Conservation (phyloP, 345 rosid genomes). For the Citropsis articulata region DNA sequence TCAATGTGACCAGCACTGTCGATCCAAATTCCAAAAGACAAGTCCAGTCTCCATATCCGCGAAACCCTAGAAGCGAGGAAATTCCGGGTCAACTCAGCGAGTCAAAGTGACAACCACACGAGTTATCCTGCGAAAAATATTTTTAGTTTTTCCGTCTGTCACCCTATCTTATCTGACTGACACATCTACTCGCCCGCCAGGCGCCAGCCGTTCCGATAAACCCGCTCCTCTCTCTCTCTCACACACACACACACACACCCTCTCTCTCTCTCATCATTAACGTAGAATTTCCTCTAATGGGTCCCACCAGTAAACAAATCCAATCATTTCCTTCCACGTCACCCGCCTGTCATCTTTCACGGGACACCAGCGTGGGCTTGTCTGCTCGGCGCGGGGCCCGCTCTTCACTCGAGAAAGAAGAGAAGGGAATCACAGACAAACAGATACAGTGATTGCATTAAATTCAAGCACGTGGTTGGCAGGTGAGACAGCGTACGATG, state of each 20-base stretch:
- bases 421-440: background rate
- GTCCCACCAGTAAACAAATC: accelerated
- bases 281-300: conserved; percentile 11
- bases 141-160: background rate
- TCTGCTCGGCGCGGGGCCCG: conserved; percentile 12
- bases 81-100: background rate
- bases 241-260: background rate
- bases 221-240: background rate
- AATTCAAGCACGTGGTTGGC: conserved; percentile 22
- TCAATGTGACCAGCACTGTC: too few species aligned
- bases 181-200: conserved; percentile 2
- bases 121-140: background rate
- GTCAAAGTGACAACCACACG: conserved; percentile 6
- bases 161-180: conserved; percentile 30
- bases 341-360: background rate
- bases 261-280: conserved; percentile 25
- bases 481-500: background rate
- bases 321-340: conserved; percentile 9
- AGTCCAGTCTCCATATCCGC: too few species aligned
- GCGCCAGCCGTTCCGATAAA: conserved; percentile 9
- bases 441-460: conserved; percentile 7
- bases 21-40: too few species aligned
- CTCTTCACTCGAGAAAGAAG: background rate
- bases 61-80: background rate
- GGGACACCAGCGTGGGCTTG: conserved; percentile 12